A percentile compares a stretch with the other conserved stretches of the same genome.
phyloP scores from a whole-genome alignment of 352 stramenopile species.

The Phytophthora podocarpi region DNA sequence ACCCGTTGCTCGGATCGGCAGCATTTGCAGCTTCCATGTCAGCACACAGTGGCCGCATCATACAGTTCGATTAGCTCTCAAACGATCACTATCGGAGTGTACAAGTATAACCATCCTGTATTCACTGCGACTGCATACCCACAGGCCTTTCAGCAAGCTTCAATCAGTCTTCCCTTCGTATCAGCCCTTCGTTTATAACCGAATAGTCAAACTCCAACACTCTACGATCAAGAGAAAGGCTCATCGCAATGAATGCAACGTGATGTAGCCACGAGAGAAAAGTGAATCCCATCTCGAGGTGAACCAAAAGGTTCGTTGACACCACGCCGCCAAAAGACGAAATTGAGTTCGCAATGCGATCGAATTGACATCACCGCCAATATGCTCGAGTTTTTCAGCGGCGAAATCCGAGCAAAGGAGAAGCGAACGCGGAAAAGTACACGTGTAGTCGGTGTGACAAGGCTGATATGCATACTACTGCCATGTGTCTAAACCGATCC shows the following conservation, averaged over 20 bases:
- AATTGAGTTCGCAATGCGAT: no score
- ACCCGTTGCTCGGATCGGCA: constrained; percentile 9
- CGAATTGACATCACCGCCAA: no score
- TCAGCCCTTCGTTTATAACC: not conserved
- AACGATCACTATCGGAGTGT: not conserved
- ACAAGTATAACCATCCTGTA: not conserved
- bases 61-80: not conserved
- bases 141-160: not conserved
- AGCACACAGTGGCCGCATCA: constrained; percentile 4
- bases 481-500: not conserved
- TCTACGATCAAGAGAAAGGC: not conserved
- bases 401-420: not conserved
- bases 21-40: constrained; percentile 14
- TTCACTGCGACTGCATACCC: not conserved
- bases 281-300: not conserved
- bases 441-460: not conserved
- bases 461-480: not conserved
- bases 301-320: not conserved
- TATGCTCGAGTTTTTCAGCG: not conserved
- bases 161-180: not conserved
- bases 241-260: not conserved
- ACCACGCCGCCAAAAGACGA: not conserved
- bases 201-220: not conserved
- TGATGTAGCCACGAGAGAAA: not conserved
- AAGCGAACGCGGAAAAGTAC: constrained; percentile 3